A percentile compares a stretch with the other conserved stretches of the same genome.
These are phyloP conservation scores for Citeromyces matritensis DNA, from an alignment of 805 yeast species.

Conservation along the genomic window DNA sequence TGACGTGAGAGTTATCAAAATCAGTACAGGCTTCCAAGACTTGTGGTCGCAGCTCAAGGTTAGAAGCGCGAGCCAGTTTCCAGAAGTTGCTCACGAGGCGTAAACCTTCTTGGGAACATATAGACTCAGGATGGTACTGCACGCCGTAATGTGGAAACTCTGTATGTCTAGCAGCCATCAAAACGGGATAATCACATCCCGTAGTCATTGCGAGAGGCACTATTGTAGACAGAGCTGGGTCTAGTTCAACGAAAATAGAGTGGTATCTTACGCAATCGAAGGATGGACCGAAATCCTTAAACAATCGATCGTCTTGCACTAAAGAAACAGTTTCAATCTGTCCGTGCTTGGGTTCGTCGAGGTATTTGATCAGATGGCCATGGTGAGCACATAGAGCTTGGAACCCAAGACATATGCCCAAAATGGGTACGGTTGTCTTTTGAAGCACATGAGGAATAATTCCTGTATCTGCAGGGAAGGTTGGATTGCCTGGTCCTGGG, in stretches of 20 bases:
- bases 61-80: conserved; percentile 17
- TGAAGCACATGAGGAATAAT: conserved; percentile 43
- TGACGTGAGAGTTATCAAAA: neutral
- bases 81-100: conserved; percentile 50
- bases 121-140: conserved; percentile 94
- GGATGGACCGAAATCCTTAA: conserved; percentile 18
- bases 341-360: conserved; percentile 67
- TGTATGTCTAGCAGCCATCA: conserved; percentile 71
- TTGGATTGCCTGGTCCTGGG: conserved; percentile 96
- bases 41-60: too few relatives aligned
- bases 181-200: conserved; percentile 19
- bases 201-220: conserved; percentile 47
- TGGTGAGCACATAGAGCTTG: conserved; percentile 59
- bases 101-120: conserved; percentile 62
- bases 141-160: conserved; percentile 73
- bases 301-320: conserved; percentile 20
- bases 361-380: conserved; percentile 39
- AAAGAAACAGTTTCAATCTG: conserved; percentile 35
- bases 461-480: conserved; percentile 48
- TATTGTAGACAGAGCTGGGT: conserved; percentile 14
- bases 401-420: conserved; percentile 91
- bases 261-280: conserved; percentile 81
- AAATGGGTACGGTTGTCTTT: conserved; percentile 38
- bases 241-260: conserved; percentile 43
- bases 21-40: conserved; percentile 12